Base-by-base conservation (phyloP, 768 basidiomycete species). In the Guyanaporus albipodus region DNA sequence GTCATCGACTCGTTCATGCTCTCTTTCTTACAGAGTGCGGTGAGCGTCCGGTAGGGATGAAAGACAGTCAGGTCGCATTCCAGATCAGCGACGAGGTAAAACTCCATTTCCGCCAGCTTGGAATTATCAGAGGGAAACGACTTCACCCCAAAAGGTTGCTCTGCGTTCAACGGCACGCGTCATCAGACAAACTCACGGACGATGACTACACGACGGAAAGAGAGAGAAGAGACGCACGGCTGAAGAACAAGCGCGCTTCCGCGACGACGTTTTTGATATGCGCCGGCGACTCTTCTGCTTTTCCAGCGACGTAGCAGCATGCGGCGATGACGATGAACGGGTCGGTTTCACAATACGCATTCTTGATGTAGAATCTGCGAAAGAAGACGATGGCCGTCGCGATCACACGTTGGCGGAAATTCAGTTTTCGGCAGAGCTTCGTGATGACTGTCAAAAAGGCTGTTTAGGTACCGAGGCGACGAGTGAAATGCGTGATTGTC, bases 101-200 rank as follows among this genome's bases (percentile, higher is more conserved):
- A 98, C 63, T 98, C 95, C 94, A 97, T 97, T 66, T 99, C 96
- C 4, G 94, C 96, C 12, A 99, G 73, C 60, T 91, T 93, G 10
- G 86, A 79, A 58, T 94, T 87, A 61, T 96, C 93, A 0, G 86
- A 78, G 0, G 88, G 82, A 60, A 96, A 95, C n/a, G 77, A 68
- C 60, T 87, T 85, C 61, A 87, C 73, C 5, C 76, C 79, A 58
- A 89, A 88, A 17, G 80, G 82, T 43, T 83, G 80, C 44, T 76
- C 79, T 82, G 41, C 26, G 46, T 19, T 2, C 8, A 45, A 36
- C n/a, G 1, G 6, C 8, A 38, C 4, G 36, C 22, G n/a, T 6
- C 22, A 6, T 44, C 22, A 48, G 18, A 34, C 24, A 9, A 44
- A 23, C 17, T 15, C 3, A 18, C n/a, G 10, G 15, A 11, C 38